Percentiles rank a stretch among this genome's conserved stretches.
Evolutionary conservation across 2,329 filamentous ascomycete species (phyloP).

Genomic region (Mycosphaerella sp.): DNA sequence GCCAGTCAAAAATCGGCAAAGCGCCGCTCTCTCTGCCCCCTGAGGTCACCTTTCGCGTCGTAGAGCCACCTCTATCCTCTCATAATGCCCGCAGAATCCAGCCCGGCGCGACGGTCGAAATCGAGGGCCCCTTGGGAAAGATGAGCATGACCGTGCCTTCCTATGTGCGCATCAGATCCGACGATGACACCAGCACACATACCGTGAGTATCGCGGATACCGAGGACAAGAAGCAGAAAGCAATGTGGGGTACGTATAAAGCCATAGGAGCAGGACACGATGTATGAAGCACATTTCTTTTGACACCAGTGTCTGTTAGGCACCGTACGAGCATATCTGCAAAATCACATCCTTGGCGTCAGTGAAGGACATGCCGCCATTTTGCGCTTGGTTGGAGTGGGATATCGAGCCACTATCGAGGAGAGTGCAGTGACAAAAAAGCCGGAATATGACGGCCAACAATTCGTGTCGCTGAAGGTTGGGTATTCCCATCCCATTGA

Average conservation of each 20-base stretch:
- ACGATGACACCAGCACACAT: slow-evolving; percentile 57
- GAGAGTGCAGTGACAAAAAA: slow-evolving; percentile 60
- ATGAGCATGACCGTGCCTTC: slow-evolving; percentile 72
- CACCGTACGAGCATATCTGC: slow-evolving; percentile 81
- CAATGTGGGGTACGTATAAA: slow-evolving; percentile 80
- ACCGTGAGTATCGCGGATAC: slow-evolving; percentile 64
- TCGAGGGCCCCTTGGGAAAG: slow-evolving; percentile 76
- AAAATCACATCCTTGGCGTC: slow-evolving; percentile 86
- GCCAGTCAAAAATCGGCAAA: slow-evolving; percentile 76
- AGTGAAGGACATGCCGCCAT: slow-evolving; percentile 95
- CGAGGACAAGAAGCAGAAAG: slow-evolving; percentile 66
- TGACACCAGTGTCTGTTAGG: slow-evolving; percentile 47
- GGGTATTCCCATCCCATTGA: slow-evolving; percentile 96
- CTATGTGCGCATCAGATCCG: slow-evolving; percentile 67
- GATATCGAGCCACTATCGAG: slow-evolving; percentile 87
- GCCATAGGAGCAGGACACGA: neutral
- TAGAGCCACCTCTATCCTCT: slow-evolving; percentile 55
- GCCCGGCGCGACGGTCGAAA: slow-evolving; percentile 61
- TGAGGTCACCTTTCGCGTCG: slow-evolving; percentile 66
- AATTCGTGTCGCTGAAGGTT: slow-evolving; percentile 89
- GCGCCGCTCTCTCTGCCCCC: slow-evolving; percentile 75
- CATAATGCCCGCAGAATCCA: slow-evolving; percentile 50
- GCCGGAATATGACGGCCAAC: slow-evolving; percentile 69
- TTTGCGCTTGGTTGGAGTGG: slow-evolving; percentile 86
- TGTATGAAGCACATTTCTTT: neutral